Conservation (phyloP, 345 rosid species). For the Linum usitatissimum region DNA sequence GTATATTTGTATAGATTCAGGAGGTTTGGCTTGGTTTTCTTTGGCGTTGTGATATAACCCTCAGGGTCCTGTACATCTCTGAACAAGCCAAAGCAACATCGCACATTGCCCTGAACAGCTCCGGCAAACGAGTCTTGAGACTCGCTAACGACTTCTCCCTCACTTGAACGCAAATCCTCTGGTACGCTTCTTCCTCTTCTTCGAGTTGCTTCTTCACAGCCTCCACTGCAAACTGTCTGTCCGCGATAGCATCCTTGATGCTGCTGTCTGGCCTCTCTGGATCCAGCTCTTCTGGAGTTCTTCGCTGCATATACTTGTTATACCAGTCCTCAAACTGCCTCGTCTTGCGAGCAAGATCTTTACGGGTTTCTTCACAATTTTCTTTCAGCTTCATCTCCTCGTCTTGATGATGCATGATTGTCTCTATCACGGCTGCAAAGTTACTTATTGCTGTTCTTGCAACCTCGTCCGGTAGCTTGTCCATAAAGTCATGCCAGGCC, state of each 20-base stretch:
- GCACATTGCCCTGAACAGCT: conserved; percentile 51
- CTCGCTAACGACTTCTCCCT: conserved; percentile 70
- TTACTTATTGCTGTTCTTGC: conserved; percentile 52
- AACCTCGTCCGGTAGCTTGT: conserved; percentile 49
- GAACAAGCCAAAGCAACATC: conserved; percentile 43
- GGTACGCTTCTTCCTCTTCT: conserved; percentile 59
- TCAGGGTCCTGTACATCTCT: conserved; percentile 32
- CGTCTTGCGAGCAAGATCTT: conserved; percentile 43
- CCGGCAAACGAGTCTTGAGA: conserved; percentile 61
- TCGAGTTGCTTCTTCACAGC: conserved; percentile 36
- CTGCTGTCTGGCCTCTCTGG: conserved; percentile 29
- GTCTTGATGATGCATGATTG: conserved; percentile 51
- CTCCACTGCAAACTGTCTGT: conserved; percentile 42
- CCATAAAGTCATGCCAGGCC: conserved; percentile 55
- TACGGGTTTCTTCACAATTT: conserved; percentile 47
- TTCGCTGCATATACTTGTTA: conserved; percentile 36
- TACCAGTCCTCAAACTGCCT: conserved; percentile 63
- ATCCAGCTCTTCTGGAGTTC: conserved; percentile 42
- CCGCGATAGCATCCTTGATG: conserved; percentile 34
- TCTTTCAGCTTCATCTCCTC: conserved; percentile 51
- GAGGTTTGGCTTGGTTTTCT: not conserved
- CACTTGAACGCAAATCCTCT: conserved; percentile 51
- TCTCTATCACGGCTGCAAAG: conserved; percentile 53
- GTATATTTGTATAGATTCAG: not conserved
- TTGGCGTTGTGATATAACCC: not conserved